Base-by-base conservation (phyloP, 1,284 basidiomycete genomes). In the Schizophyllum amplum region DNA sequence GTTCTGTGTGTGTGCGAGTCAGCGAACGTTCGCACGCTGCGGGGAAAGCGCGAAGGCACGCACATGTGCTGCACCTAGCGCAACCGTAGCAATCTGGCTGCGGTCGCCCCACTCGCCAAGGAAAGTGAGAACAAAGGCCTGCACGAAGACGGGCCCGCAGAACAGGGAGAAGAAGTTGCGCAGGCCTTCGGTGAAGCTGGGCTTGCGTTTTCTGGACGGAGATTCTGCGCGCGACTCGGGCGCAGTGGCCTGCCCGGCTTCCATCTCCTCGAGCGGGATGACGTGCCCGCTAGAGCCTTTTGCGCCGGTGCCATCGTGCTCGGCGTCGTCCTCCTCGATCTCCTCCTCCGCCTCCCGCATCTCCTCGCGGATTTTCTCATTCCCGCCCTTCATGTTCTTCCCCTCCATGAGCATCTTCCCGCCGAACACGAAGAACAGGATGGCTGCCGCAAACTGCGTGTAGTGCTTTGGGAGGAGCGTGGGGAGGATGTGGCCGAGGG, bases 31-130 rank as follows among this genome's bases (percentile, higher is more conserved):
- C 17, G 22, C 47, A n/a, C 47, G 51, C n/a, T n/a, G n/a, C 17
- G 11, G n/a, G 22, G 48, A 60, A 33, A 55, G 62, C 54, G 48
- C 27, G 48, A 58, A 55, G 57, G 33, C 13, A 72, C 75, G 27
- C 53, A 98, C 95, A 75, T 98, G 93, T 23, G 96, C 93, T 33
- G 96, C 95, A 1, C 91, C 97, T 52, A 99, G 78, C 1, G 94
- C 95, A 63, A 99, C 98, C 0, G 96, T 99, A 0, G 97, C 91
- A 64, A 99, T 96, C 74, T 99, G 97, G 67, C 91, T 94, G 50
- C 96, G 77, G 72, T 99, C 97, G 1, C 96, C 97, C 96, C 96
- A 99, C 72, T 99, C 96, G 22, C 95, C 97, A 9, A 99, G 78
- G 72, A 99, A 99, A 0, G 96, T 98, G 57, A 99, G 78, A 46